Percentiles rank a stretch among this genome's conserved stretches.
Conservation (phyloP, 495 filamentous ascomycete species). For the Daldinia childiae region DNA sequence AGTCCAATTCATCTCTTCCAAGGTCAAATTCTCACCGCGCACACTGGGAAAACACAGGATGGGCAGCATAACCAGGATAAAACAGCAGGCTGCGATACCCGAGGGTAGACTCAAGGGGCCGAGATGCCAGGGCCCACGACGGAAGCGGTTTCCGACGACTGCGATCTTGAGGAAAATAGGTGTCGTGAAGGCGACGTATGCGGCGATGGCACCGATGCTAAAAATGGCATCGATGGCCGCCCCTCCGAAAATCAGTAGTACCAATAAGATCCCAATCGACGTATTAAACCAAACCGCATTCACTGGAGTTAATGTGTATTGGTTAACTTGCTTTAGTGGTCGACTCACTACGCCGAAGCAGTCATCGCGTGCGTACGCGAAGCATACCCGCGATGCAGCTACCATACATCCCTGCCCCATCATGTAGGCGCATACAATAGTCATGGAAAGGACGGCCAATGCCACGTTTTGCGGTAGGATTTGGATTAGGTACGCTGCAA, state of each 20-base stretch:
- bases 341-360: constrained; percentile 72
- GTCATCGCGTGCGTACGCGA: constrained; percentile 82
- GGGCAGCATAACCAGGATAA: constrained; percentile 77
- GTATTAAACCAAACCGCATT: constrained; percentile 82
- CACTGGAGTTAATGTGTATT: constrained; percentile 73
- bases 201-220: constrained; percentile 78
- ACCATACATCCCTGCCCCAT: constrained; percentile 90
- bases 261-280: constrained; percentile 68
- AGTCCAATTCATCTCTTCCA: constrained; percentile 78
- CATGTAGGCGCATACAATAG: constrained; percentile 78
- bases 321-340: constrained; percentile 73
- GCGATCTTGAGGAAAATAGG: constrained; percentile 80
- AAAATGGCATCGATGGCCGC: constrained; percentile 77
- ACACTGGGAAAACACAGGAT: constrained; percentile 75
- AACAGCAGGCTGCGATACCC: constrained; percentile 67
- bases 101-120: constrained; percentile 70
- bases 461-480: constrained; percentile 71
- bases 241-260: constrained; percentile 76
- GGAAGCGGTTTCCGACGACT: constrained; percentile 76
- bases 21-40: constrained; percentile 65
- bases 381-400: constrained; percentile 79
- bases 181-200: constrained; percentile 77
- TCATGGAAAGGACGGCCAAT: constrained; percentile 73
- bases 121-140: constrained; percentile 78
- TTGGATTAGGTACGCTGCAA: constrained; percentile 78